Evolutionary conservation across 1,284 basidiomycete genomes (phyloP).

Genomic region (Heterobasidion irregulare): DNA sequence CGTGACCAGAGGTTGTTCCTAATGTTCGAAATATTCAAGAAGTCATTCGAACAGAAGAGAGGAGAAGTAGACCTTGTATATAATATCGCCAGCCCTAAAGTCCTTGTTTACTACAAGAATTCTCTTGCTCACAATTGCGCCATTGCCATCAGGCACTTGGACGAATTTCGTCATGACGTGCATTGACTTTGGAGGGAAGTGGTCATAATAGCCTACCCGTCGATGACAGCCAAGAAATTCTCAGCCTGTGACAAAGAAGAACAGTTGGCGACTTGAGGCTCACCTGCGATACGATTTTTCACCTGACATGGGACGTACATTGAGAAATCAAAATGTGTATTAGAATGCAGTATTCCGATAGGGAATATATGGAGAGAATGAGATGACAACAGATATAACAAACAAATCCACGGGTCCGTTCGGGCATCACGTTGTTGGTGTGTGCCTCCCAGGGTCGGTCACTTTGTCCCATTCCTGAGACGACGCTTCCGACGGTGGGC

Average conservation of each 20-base stretch:
- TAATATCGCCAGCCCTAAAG: conserved; percentile 58
- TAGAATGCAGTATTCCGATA: conserved; percentile 39
- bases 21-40: not conserved
- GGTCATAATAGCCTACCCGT: conserved; percentile 60
- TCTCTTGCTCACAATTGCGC: conserved; percentile 32
- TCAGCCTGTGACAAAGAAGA: conserved; percentile 8
- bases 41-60: not conserved
- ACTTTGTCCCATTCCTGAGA: conserved; percentile 83
- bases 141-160: conserved; percentile 25
- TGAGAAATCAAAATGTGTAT: conserved; percentile 43
- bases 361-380: conserved; percentile 10
- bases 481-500: conserved; percentile 72
- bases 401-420: conserved; percentile 3
- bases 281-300: conserved; percentile 65
- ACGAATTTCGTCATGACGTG: conserved; percentile 53
- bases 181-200: conserved; percentile 62
- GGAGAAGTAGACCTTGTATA: conserved; percentile 50
- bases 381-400: conserved; percentile 12
- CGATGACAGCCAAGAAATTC: conserved; percentile 12
- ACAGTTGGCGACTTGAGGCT: conserved; percentile 28
- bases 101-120: conserved; percentile 62
- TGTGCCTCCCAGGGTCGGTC: conserved; percentile 59
- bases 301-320: conserved; percentile 34
- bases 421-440: conserved; percentile 29
- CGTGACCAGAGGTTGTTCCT: conserved; percentile 69